Base-by-base conservation (phyloP, 2,329 filamentous ascomycete species). In the Lachnellula suecica region DNA sequence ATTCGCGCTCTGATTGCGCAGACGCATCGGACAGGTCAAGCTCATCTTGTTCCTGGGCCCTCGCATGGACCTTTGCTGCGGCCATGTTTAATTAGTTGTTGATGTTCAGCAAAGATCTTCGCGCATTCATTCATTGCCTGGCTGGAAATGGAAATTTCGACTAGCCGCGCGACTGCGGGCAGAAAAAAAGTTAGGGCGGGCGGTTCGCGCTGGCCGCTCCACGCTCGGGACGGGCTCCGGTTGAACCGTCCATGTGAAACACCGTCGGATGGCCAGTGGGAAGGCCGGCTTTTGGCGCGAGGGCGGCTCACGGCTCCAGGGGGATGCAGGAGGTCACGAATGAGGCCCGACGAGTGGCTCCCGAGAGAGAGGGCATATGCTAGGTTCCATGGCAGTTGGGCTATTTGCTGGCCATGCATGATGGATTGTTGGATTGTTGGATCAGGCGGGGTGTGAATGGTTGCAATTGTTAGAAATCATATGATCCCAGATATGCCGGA, bases 21-120 rank as follows among this genome's bases (percentile, higher is more conserved):
- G 13, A 31, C n/a, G 45, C 46, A 47, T 54, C 48, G 11, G 57
- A 57, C 7, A 15, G 45, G 8, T 55, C 51, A 9, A 52, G 51
- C 27, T 48, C 47, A 24, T 27, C n/a, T 15, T 35, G 50, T 40
- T 13, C 46, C 31, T 44, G 29, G 31, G 52, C 43, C 37, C 31
- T 42, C 49, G 52, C 53, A 49, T 52, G 48, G 45, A 27, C 23
- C 22, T 51, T 47, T n/a, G 34, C 27, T 42, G 56, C 13, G 46
- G 53, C 46, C 56, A 60, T 57, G 19, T 34, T 49, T 37, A 13
- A n/a, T 10, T 13, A 23, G 9, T n/a, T 15, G n/a, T 4, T 15
- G 22, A 24, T 23, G 40, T 13, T 15, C 6, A 7, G 40, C 22
- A 40, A 9, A 17, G 17, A 20, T 34, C 13, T 34, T 34, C 1